A percentile compares a stretch with the other conserved stretches of the same genome.
Conservation (phyloP, 2,329 filamentous ascomycete species). For the Sporothrix curviconia region DNA sequence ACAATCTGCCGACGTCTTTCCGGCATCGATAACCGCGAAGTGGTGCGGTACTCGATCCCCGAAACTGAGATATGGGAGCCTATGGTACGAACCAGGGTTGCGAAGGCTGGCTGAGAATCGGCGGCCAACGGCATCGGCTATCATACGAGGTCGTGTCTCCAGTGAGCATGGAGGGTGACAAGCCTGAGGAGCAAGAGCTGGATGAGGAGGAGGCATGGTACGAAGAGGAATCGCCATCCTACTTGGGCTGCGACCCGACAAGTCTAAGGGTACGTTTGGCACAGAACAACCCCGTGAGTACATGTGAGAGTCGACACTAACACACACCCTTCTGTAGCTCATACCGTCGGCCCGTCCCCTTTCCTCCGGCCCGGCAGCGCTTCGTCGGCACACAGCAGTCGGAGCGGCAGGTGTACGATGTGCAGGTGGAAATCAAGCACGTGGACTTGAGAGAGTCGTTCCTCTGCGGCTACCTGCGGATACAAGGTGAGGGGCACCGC, state of each 20-base stretch:
- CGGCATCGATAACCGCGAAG: conserved; percentile 18
- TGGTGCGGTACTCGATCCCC: conserved; percentile 2
- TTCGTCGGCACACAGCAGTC: conserved; percentile 91
- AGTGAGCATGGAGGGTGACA: conserved; percentile 28
- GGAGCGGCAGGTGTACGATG: conserved; percentile 86
- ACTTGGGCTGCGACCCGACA: conserved; percentile 48
- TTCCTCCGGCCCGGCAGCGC: conserved; percentile 80
- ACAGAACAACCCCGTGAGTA: too few species aligned
- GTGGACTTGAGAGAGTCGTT: conserved; percentile 93
- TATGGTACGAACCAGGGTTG: neutral
- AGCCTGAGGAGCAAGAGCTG: conserved; percentile 29
- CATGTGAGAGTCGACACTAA: too few species aligned
- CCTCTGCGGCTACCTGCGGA: conserved; percentile 88
- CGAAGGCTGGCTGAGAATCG: neutral
- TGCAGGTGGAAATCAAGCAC: conserved; percentile 94
- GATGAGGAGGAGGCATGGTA: conserved; percentile 25
- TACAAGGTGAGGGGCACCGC: conserved; percentile 85
- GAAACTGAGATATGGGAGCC: conserved; percentile 20
- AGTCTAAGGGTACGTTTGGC: conserved; percentile 47
- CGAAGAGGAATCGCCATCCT: conserved; percentile 29
- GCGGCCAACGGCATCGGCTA: neutral
- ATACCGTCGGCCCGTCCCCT: conserved; percentile 74
- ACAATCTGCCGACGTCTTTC: neutral
- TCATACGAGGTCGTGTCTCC: conserved; percentile 2
- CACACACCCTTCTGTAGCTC: too few species aligned